Evolutionary conservation across 805 yeast species (phyloP), one percentile per base, ranked within the genome.

Genomic region (Candida anglica): DNA sequence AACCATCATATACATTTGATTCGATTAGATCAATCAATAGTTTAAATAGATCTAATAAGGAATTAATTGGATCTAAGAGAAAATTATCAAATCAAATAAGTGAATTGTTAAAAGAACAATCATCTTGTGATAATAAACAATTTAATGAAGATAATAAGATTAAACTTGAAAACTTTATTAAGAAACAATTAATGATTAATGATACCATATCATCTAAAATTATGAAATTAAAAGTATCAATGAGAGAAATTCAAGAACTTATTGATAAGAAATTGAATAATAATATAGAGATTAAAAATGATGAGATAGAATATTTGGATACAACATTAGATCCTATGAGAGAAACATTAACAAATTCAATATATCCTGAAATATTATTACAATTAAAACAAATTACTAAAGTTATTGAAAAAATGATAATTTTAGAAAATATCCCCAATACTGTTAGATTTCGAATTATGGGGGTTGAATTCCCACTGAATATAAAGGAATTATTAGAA

Each of bases 401-500:
- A 8, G 39, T 43, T 2, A 34, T 64, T 10, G 42, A 36, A 28
- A 56, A 56, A 22, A 48, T 56, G 4, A 41, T 60, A 19, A 44
- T 48, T 7, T 60, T 66, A n/a, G 54, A 44, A 6, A 48, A 50
- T 33, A 39, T 42, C 6, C 43, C 45, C 21, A 37, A 44, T 16
- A 30, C 58, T 2, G 43, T 53, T n/a, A 47, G 43, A 7, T 56
- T 60, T 33, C 44, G 46, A 19, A 61, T 66, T 3, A 32, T 53
- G 38, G 68, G 62, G 0, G 40, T 63, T 5, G 64, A 60, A 30
- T 60, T 66, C 33, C 71, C 71, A 1, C 33, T 53, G 3, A 49
- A 48, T 25, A 52, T 53, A 15, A 47, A 47, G 19, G 63, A 61
- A 19, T 32, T 66, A 10, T 45, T 63, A 7, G 44, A 48, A 15